Evolutionary conservation across 495 filamentous ascomycete genomes (phyloP).

Genomic region (Pseudoneurospora amorphoporcata): DNA sequence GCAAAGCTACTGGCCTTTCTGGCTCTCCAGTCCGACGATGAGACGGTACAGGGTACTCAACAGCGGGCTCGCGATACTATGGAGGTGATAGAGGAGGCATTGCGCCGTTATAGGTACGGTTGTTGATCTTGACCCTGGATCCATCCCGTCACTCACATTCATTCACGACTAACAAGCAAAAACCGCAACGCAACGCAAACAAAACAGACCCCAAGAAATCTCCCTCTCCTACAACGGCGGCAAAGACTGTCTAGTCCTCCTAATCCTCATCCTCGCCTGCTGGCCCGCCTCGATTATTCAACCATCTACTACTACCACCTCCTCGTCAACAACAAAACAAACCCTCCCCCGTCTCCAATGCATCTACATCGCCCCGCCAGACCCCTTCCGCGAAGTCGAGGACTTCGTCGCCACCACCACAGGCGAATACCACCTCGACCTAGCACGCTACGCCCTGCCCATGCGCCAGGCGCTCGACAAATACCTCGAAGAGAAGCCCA

Average conservation of each 20-base stretch:
- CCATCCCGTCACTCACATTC: not conserved
- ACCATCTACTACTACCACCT: slow-evolving; percentile 1
- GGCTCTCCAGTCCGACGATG: slow-evolving; percentile 38
- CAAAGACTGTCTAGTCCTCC: slow-evolving; percentile 91
- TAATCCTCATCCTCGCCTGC: slow-evolving; percentile 76
- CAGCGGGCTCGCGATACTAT: slow-evolving; percentile 60
- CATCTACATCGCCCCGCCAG: slow-evolving; percentile 75
- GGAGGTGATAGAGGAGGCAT: slow-evolving; percentile 58
- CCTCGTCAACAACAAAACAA: too few species aligned
- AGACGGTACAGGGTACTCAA: slow-evolving; percentile 57
- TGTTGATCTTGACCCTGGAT: slow-evolving; percentile 7
- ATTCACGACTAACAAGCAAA: not conserved
- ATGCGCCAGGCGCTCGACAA: slow-evolving; percentile 70
- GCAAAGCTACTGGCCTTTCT: slow-evolving; percentile 61
- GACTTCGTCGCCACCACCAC: slow-evolving; percentile 63
- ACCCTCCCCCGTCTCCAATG: slow-evolving; percentile 43
- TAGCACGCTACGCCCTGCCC: slow-evolving; percentile 66
- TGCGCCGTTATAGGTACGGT: slow-evolving; percentile 61
- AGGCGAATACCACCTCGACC: slow-evolving; percentile 57
- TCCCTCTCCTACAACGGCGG: slow-evolving; percentile 96
- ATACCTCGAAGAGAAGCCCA: slow-evolving; percentile 55
- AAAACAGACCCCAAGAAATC: slow-evolving; percentile 56
- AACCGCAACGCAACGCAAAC: too few species aligned
- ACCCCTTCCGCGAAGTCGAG: slow-evolving; percentile 80
- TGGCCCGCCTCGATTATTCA: slow-evolving; percentile 32